Base-by-base conservation (phyloP, 768 basidiomycete species). In the Lentinula lateritia region DNA sequence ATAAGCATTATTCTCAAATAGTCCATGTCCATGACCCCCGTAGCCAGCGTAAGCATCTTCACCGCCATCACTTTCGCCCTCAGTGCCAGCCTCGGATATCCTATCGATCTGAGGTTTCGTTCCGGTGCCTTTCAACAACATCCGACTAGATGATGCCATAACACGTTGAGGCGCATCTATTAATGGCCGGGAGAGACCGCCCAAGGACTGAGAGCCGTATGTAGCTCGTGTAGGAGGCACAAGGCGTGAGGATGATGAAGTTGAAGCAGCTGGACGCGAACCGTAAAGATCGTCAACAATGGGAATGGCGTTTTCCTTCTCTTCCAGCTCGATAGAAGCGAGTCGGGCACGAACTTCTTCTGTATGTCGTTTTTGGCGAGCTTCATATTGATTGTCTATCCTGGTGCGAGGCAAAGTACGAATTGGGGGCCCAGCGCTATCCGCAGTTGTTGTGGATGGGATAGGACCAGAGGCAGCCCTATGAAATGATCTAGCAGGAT, bases 391-490 rank as follows among this genome's bases (percentile, higher is more conserved):
- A 15, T 28, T 28, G 28, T 58, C 60, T 28, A 53, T n/a, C n/a
- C 35, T 46, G 8, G 39, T 18, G 9, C 61, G 54, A 62, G 52
- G 61, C 15, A 52, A 3, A 35, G 45, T 41, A n/a, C 61, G 59
- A 32, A 60, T 60, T 23, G 41, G 58, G 6, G 45, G 59, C 32
- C 45, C 59, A 60, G 18, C 59, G 23, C 35, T 52, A 15, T 42
- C 50, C 32, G 41, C 35, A 34, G 36, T 35, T 1, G 59, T 60
- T 43, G 50, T 52, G 66, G 66, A 50, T 62, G 67, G 32, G 63
- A 70, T 39, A 9, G 89, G 84, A 34, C 83, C 86, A 9, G 90
- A 92, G 2, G 81, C 78, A 42, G 84, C 80, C 63, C 90, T 87
- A 63, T 85, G 82, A 67, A 92, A 86, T 6, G 83, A 83, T 54